Conservation (phyloP, 495 filamentous ascomycete species). For the Xylaria bambusicola region DNA sequence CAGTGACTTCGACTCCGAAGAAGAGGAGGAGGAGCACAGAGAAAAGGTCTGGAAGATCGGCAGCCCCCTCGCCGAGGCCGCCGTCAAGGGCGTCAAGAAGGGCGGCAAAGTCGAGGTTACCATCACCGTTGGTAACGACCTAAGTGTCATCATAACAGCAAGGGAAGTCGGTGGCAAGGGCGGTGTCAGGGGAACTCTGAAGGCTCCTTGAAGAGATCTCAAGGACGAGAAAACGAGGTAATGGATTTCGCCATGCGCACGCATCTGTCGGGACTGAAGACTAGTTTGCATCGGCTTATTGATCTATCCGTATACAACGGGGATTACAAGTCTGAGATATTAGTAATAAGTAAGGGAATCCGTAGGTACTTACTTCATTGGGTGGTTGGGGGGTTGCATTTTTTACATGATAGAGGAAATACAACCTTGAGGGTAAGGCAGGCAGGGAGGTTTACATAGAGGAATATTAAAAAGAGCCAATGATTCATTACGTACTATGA, state of each 20-base stretch:
- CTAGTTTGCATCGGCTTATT: too few relatives aligned
- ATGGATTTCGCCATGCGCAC: too few relatives aligned
- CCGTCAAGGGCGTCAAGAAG: conserved; percentile 79
- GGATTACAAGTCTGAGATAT: too few relatives aligned
- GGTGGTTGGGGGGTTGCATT: conserved; percentile 11
- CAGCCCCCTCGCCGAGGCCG: conserved; percentile 81
- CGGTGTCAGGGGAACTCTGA: conserved; percentile 73
- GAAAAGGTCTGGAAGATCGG: conserved; percentile 93
- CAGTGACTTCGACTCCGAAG: conserved; percentile 70
- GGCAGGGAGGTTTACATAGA: conserved; percentile 9
- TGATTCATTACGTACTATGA: neutral
- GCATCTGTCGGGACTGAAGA: too few relatives aligned
- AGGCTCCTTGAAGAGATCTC: conserved; percentile 24
- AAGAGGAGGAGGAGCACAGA: conserved; percentile 82
- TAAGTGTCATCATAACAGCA: conserved; percentile 74
- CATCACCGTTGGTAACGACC: conserved; percentile 77
- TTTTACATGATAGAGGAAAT: conserved; percentile 7
- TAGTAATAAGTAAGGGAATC: too few relatives aligned
- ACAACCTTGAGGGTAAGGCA: neutral
- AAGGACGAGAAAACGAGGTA: too few relatives aligned
- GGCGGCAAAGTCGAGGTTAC: conserved; percentile 90
- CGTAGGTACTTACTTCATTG: neutral
- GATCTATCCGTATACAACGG: too few relatives aligned
- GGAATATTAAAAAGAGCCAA: conserved; percentile 7
- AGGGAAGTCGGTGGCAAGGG: conserved; percentile 85